phyloP scores from a whole-genome alignment of 257 asterid species.

The Salvia rosmarinus region DNA sequence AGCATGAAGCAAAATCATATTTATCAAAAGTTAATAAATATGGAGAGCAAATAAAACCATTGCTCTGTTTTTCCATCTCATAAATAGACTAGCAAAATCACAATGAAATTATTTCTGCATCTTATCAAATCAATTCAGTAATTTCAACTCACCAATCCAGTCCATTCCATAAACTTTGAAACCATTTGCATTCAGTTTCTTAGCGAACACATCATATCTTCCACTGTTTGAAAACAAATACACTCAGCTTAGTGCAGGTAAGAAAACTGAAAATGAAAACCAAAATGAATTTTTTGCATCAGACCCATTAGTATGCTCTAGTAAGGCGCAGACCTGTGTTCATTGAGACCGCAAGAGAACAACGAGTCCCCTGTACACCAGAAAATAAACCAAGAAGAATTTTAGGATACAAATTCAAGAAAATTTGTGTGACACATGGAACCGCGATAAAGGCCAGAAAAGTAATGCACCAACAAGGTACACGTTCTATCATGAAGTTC shows the following conservation, averaged over 20 bases:
- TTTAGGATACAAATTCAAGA: not conserved
- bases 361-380: slow-evolving; percentile 73
- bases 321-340: slow-evolving; percentile 71
- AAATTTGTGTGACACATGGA: not conserved
- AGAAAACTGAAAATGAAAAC: not conserved
- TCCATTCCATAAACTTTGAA: slow-evolving; percentile 93
- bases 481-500: not conserved
- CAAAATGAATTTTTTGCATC: not conserved
- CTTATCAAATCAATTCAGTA: slow-evolving; percentile 11
- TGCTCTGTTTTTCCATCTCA: not conserved
- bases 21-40: too few relatives aligned
- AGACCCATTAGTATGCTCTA: not conserved
- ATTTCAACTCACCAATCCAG: slow-evolving; percentile 84
- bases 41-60: too few relatives aligned
- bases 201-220: slow-evolving; percentile 76
- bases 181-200: slow-evolving; percentile 83
- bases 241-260: not conserved
- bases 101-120: slow-evolving; percentile 9
- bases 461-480: not conserved
- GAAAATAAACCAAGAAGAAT: not conserved
- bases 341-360: slow-evolving; percentile 87
- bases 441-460: not conserved
- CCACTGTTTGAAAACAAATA: slow-evolving; percentile 56
- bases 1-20: too few relatives aligned
- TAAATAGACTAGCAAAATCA: not conserved